These are phyloP conservation scores for Dactylellina drechsleri DNA, from an alignment of 2,329 filamentous ascomycete species.

Conservation along the genomic window DNA sequence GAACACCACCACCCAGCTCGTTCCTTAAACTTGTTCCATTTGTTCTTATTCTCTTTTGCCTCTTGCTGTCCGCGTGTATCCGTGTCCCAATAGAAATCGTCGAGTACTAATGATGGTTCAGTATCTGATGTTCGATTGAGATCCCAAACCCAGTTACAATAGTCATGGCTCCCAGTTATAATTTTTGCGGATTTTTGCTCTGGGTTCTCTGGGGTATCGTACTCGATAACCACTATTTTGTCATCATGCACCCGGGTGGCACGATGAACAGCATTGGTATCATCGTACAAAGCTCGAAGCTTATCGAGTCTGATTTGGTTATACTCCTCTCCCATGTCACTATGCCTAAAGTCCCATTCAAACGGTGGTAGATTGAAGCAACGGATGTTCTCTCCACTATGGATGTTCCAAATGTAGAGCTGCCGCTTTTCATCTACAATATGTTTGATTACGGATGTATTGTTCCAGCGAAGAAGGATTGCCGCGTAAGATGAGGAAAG, in stretches of 20 bases:
- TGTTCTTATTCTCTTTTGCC: conserved; percentile 18
- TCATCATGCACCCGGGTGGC: conserved; percentile 57
- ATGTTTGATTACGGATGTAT: conserved; percentile 51
- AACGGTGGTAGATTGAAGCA: conserved; percentile 57
- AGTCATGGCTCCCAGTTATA: conserved; percentile 57
- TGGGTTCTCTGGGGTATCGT: background rate
- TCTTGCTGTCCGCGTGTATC: conserved; percentile 19
- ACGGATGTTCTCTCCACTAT: conserved; percentile 43
- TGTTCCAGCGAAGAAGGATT: conserved; percentile 57
- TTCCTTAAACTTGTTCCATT: conserved; percentile 57
- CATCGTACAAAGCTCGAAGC: conserved; percentile 56
- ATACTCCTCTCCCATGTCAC: conserved; percentile 57
- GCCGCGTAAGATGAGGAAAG: conserved; percentile 55
- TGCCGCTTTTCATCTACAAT: conserved; percentile 57
- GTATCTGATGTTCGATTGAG: conserved; percentile 40
- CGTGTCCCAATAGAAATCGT: conserved; percentile 58
- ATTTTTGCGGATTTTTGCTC: conserved; percentile 35
- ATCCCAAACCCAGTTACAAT: conserved; percentile 58
- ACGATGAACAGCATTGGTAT: conserved; percentile 57
- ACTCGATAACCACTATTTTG: conserved; percentile 54
- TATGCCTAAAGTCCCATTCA: conserved; percentile 58
- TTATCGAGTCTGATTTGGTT: conserved; percentile 57
- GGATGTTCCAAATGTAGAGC: conserved; percentile 56
- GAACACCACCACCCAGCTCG: conserved; percentile 58
- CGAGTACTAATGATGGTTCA: conserved; percentile 56